Conservation (phyloP, 768 basidiomycete genomes). For the Calocera viscosa region DNA sequence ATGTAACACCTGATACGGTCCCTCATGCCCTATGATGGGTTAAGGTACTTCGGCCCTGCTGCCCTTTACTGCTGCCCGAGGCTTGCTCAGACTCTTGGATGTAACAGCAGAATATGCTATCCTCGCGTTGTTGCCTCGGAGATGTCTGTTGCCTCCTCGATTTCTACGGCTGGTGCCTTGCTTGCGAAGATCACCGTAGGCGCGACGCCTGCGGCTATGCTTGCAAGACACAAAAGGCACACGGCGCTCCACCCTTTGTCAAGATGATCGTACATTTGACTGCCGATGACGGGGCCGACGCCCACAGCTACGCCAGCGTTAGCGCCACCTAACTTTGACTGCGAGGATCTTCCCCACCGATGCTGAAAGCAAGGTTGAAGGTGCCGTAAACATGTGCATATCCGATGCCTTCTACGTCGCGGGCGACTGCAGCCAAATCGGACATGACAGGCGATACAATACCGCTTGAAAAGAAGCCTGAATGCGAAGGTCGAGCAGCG, state of each 20-base stretch:
- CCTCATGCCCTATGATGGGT: no score
- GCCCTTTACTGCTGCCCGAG: no score
- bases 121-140: no score
- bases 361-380: slow-evolving; percentile 57
- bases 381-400: slow-evolving; percentile 66
- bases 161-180: background rate
- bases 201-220: background rate
- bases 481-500: background rate
- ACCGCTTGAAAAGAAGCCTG: slow-evolving; percentile 52
- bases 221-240: slow-evolving; percentile 21
- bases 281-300: slow-evolving; percentile 9
- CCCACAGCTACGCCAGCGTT: background rate
- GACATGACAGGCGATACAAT: slow-evolving; percentile 49
- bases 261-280: slow-evolving; percentile 36
- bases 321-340: background rate
- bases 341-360: slow-evolving; percentile 29
- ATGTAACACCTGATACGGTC: no score
- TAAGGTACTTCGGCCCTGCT: no score
- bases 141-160: no score
- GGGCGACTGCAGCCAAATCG: slow-evolving; percentile 51
- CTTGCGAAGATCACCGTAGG: background rate
- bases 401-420: slow-evolving; percentile 48
- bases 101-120: no score
- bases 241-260: slow-evolving; percentile 49
- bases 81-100: no score